Evolutionary conservation across 192 early-diverging fungal genomes (phyloP).

Genomic region (Linnemannia exigua): DNA sequence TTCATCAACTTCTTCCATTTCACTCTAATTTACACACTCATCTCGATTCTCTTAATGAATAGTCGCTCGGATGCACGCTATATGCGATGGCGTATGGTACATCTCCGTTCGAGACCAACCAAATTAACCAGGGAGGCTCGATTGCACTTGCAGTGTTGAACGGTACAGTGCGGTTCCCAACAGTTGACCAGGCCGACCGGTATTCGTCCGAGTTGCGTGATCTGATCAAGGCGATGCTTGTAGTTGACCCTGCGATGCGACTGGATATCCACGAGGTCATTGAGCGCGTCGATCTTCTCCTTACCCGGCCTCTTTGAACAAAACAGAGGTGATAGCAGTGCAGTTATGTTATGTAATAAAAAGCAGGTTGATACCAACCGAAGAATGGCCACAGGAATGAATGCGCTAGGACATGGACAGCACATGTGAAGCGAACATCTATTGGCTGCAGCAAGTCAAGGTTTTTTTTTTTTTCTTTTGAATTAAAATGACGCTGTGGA

Average conservation of each 20-base stretch:
- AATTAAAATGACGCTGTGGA: neutral
- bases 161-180: constrained; percentile 69
- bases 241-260: constrained; percentile 67
- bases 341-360: neutral
- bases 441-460: neutral
- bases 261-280: constrained; percentile 74
- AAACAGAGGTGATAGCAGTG: neutral
- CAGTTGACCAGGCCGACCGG: constrained; percentile 39
- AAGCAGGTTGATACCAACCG: neutral
- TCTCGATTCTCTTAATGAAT: constrained; percentile 1
- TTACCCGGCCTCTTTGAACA: constrained; percentile 30
- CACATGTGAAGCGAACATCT: neutral
- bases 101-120: constrained; percentile 79
- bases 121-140: constrained; percentile 76
- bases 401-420: neutral
- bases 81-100: constrained; percentile 79
- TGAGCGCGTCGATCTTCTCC: constrained; percentile 36
- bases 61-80: constrained; percentile 78
- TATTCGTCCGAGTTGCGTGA: constrained; percentile 70
- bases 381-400: neutral
- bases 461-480: neutral
- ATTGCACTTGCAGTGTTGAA: constrained; percentile 82
- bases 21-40: neutral
- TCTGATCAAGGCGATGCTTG: constrained; percentile 73
- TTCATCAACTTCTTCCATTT: neutral